phyloP scores from a whole-genome alignment of 2,329 filamentous ascomycete species.

The Periglandula ipomoeae region DNA sequence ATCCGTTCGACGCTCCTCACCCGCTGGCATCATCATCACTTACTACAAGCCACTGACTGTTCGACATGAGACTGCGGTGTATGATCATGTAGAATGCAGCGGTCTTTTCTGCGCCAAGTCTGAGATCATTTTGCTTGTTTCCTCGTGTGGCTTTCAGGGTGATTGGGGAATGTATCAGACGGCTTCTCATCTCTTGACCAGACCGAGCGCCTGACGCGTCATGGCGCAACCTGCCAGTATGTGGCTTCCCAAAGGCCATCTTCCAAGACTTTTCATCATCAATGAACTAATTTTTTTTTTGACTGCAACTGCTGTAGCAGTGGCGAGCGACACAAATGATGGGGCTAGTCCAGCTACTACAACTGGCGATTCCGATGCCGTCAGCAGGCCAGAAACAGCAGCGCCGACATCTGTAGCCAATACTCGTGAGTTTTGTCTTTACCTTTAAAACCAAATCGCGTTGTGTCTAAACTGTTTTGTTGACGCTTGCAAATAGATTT shows the following conservation, averaged over 20 bases:
- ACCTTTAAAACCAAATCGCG: too few species aligned
- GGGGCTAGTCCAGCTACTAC: not conserved
- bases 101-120: not conserved
- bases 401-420: not conserved
- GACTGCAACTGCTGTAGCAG: not conserved
- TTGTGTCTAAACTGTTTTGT: not conserved
- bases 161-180: not conserved
- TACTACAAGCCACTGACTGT: not conserved
- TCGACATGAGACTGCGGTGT: not conserved
- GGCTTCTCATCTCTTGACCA: not conserved
- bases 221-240: constrained; percentile 1
- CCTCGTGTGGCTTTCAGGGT: not conserved
- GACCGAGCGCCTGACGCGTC: not conserved
- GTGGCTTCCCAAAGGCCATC: not conserved
- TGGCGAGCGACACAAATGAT: not conserved
- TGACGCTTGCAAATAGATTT: not conserved
- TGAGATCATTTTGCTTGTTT: not conserved
- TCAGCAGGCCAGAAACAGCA: not conserved
- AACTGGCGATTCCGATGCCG: not conserved
- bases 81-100: not conserved
- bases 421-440: not conserved
- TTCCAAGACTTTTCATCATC: too few species aligned
- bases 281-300: not conserved
- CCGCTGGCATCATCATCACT: not conserved
- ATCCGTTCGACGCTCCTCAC: not conserved